These are phyloP conservation scores for Pseudevernia furfuracea DNA, from an alignment of 495 filamentous ascomycete species.

Conservation along the genomic window DNA sequence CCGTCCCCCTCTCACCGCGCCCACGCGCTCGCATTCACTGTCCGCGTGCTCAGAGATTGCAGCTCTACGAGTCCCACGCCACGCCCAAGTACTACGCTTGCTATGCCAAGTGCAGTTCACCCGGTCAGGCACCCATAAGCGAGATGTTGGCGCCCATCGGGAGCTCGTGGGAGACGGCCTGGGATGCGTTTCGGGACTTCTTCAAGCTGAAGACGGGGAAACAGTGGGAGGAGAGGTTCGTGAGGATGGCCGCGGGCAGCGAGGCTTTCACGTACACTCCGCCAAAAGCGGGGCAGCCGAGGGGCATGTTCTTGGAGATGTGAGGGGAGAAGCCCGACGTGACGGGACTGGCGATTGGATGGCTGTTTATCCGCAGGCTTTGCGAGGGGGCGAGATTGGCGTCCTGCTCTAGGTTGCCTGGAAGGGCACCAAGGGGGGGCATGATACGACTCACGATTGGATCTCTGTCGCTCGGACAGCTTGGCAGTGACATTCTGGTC, in stretches of 20 bases:
- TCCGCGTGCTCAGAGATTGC: slow-evolving; percentile 20
- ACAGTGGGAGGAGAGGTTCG: slow-evolving; percentile 45
- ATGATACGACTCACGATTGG: too few species aligned
- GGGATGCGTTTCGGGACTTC: slow-evolving; percentile 44
- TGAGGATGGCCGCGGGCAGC: neutral
- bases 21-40: slow-evolving; percentile 6
- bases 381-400: neutral
- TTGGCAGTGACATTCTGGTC: neutral
- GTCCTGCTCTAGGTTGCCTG: too few species aligned
- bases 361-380: neutral
- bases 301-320: slow-evolving; percentile 3
- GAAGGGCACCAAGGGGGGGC: too few species aligned
- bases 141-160: slow-evolving; percentile 33
- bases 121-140: slow-evolving; percentile 23
- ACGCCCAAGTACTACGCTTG: slow-evolving; percentile 41
- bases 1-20: slow-evolving; percentile 3
- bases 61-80: slow-evolving; percentile 48
- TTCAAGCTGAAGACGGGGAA: slow-evolving; percentile 50
- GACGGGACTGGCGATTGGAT: neutral
- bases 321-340: neutral
- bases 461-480: too few species aligned
- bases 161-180: slow-evolving; percentile 32
- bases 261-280: slow-evolving; percentile 15
- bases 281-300: slow-evolving; percentile 8
- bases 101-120: slow-evolving; percentile 33